Conservation (phyloP, 2,329 filamentous ascomycete genomes). For the Zymoseptoria pseudotritici region DNA sequence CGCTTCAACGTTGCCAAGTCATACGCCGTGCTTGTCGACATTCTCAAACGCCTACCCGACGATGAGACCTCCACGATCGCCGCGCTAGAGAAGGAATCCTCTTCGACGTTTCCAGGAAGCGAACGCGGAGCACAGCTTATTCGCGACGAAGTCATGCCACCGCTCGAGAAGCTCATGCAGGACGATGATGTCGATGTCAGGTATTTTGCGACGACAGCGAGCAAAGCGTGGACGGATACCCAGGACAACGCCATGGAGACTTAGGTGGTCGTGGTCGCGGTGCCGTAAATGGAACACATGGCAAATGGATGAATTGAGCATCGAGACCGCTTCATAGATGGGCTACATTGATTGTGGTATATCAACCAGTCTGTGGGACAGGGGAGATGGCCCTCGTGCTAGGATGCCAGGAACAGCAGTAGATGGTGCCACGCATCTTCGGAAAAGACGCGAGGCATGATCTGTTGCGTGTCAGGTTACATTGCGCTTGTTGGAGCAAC, state of each 20-base stretch:
- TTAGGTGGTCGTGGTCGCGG: slow-evolving; percentile 14
- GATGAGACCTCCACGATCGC: slow-evolving; percentile 66
- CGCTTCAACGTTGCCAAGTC: slow-evolving; percentile 99
- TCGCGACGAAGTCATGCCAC: slow-evolving; percentile 64
- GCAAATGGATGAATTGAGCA: neutral
- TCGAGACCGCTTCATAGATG: neutral
- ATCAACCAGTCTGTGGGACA: neutral
- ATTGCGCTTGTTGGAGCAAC: neutral
- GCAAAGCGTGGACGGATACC: slow-evolving; percentile 42
- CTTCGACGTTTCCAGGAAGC: slow-evolving; percentile 43
- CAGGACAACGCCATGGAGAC: slow-evolving; percentile 28
- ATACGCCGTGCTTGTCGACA: slow-evolving; percentile 80
- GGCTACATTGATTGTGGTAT: neutral
- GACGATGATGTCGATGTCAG: slow-evolving; percentile 97
- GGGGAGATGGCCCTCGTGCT: neutral
- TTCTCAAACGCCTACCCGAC: slow-evolving; percentile 84
- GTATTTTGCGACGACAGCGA: slow-evolving; percentile 91
- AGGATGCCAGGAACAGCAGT: neutral
- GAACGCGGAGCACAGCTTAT: slow-evolving; percentile 28
- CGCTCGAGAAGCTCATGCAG: slow-evolving; percentile 89
- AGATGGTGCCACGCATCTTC: neutral
- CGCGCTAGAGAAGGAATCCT: slow-evolving; percentile 72
- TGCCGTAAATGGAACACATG: neutral
- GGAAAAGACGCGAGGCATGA: neutral
- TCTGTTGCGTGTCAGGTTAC: neutral